These are phyloP conservation scores for Mrakia gelida DNA, from an alignment of 768 basidiomycete species.

Conservation along the genomic window DNA sequence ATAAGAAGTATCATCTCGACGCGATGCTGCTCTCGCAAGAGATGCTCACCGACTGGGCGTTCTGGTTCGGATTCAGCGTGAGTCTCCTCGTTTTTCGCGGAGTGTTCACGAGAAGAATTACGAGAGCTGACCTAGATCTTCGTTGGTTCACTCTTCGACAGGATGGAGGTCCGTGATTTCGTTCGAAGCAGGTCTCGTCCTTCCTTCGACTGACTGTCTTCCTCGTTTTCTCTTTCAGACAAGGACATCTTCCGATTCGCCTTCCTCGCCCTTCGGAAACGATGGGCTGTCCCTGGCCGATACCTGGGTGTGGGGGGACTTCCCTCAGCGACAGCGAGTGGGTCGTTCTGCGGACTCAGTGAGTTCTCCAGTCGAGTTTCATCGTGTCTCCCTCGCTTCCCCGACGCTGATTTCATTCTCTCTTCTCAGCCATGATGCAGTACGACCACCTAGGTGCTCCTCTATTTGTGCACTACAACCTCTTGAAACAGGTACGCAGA, in stretches of 20 bases:
- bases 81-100: background rate
- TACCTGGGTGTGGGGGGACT: conserved; percentile 47
- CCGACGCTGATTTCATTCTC: conserved; percentile 42
- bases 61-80: conserved; percentile 21
- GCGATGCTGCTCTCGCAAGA: conserved; percentile 38
- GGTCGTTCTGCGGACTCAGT: conserved; percentile 28
- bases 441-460: conserved; percentile 42
- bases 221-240: conserved; percentile 35
- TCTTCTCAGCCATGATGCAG: conserved; percentile 42
- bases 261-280: conserved; percentile 47
- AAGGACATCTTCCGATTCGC: conserved; percentile 47
- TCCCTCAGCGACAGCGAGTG: conserved; percentile 38
- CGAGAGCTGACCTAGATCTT: background rate
- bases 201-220: background rate
- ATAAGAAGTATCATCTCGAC: conserved; percentile 48
- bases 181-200: background rate
- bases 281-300: conserved; percentile 50
- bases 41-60: conserved; percentile 41
- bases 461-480: conserved; percentile 43
- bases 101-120: background rate
- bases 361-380: background rate
- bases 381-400: conserved; percentile 17
- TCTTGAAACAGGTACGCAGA: conserved; percentile 48
- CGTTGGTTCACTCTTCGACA: background rate
- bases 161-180: background rate